Conservation (phyloP, 2,329 filamentous ascomycete species). For the Colletotrichum costaricense region DNA sequence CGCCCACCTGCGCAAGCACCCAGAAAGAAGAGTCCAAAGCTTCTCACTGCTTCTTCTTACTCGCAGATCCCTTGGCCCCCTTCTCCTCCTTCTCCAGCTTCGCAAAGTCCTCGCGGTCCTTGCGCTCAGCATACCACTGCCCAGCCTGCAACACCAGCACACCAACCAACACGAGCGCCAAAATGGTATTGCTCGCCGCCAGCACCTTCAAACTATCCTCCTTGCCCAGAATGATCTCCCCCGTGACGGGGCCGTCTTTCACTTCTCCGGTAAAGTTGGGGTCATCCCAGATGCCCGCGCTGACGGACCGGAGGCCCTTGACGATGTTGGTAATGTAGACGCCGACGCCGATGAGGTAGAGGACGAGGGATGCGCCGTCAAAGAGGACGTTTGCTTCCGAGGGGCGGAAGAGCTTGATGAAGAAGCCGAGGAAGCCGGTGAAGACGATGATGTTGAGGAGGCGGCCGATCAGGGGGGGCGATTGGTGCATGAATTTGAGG, state of each 20-base stretch:
- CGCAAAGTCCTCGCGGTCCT: constrained; percentile 84
- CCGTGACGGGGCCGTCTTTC: constrained; percentile 55
- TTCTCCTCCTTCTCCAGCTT: constrained; percentile 67
- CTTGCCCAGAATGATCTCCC: constrained; percentile 78
- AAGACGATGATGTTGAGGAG: constrained; percentile 94
- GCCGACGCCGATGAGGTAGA: constrained; percentile 88
- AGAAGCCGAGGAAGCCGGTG: constrained; percentile 87
- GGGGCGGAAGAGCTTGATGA: constrained; percentile 94
- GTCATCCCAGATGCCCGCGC: constrained; percentile 70
- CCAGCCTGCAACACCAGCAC: constrained; percentile 94
- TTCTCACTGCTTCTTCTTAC: constrained; percentile 37
- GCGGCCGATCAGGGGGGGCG: constrained; percentile 90
- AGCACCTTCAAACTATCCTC: constrained; percentile 94
- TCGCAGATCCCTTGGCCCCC: constrained; percentile 10
- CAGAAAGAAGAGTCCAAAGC: background rate
- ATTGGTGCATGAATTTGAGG: constrained; percentile 90
- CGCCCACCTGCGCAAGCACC: background rate
- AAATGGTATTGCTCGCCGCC: constrained; percentile 94
- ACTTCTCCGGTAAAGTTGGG: constrained; percentile 52
- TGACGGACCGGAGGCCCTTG: constrained; percentile 89
- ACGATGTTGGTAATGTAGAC: constrained; percentile 98
- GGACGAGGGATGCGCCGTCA: constrained; percentile 82
- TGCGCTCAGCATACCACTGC: constrained; percentile 98
- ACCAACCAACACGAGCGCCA: constrained; percentile 91
- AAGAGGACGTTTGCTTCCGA: constrained; percentile 96